Evolutionary conservation across 1,284 basidiomycete genomes (phyloP).

Genomic region (Pascua sp.): DNA sequence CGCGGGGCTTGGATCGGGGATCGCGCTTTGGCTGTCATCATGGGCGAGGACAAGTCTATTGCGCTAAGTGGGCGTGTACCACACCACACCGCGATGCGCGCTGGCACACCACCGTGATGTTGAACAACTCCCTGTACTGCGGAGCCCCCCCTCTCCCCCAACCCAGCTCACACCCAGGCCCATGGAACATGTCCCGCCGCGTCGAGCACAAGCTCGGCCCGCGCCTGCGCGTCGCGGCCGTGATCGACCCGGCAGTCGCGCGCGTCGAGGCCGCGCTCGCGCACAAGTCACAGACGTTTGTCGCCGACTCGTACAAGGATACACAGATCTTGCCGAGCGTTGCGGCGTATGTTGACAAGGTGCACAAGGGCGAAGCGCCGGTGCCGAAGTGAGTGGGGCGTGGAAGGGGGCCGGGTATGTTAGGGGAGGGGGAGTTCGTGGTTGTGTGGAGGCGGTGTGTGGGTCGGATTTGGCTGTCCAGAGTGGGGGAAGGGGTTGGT

Average conservation of each 20-base stretch:
- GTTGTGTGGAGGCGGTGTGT: too few species aligned
- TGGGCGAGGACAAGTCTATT: too few species aligned
- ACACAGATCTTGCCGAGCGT: constrained; percentile 79
- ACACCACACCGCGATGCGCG: not conserved
- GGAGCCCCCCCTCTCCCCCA: not conserved
- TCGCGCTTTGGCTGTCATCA: too few species aligned
- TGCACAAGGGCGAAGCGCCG: constrained; percentile 55
- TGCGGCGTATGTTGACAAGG: constrained; percentile 56
- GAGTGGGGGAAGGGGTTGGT: too few species aligned
- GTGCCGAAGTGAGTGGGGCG: constrained; percentile 54
- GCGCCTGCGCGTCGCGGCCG: constrained; percentile 85
- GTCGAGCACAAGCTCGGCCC: constrained; percentile 69
- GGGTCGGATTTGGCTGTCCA: too few species aligned
- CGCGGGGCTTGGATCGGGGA: too few species aligned
- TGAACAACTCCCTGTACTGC: too few species aligned
- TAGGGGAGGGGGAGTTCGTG: too few species aligned
- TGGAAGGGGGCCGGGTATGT: too few species aligned
- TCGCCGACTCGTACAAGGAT: constrained; percentile 79
- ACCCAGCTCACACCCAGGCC: constrained; percentile 32
- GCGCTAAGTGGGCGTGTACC: constrained; percentile 7
- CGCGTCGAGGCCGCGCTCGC: constrained; percentile 73
- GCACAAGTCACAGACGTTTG: constrained; percentile 82
- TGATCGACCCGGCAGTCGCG: constrained; percentile 82
- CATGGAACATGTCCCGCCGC: constrained; percentile 41
- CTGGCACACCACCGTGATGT: not conserved